Conservation (phyloP, 2,329 filamentous ascomycete genomes). For the Fonsecaea pedrosoi region DNA sequence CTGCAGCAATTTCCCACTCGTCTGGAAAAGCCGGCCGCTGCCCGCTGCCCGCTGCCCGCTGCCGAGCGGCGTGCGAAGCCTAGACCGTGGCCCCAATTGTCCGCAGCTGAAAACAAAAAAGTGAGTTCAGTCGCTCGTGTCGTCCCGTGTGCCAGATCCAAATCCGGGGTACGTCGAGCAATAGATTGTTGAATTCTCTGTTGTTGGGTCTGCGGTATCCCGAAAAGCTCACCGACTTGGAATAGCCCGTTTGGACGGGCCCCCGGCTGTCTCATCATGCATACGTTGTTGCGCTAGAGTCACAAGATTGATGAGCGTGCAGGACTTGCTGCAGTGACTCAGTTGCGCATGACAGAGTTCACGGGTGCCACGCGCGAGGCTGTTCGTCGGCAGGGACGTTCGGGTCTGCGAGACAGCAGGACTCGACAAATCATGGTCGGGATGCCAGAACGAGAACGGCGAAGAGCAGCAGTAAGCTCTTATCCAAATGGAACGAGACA, state of each 20-base stretch:
- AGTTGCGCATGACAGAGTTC: neutral
- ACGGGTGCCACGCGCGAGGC: neutral
- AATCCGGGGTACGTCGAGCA: neutral
- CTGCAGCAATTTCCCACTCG: too few relatives aligned
- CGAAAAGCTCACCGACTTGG: neutral
- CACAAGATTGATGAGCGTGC: neutral
- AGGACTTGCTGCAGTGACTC: neutral
- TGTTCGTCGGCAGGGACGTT: neutral
- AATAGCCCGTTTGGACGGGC: neutral
- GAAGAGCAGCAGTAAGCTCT: neutral
- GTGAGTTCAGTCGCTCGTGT: too few relatives aligned
- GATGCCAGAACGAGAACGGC: neutral
- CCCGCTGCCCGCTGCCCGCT: too few relatives aligned
- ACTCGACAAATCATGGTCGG: neutral
- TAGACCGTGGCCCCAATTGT: too few relatives aligned
- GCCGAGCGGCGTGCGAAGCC: too few relatives aligned
- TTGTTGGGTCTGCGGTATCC: neutral
- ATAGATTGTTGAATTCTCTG: neutral
- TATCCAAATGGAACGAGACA: neutral
- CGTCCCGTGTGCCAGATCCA: neutral
- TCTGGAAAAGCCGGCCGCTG: too few relatives aligned
- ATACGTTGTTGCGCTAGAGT: neutral
- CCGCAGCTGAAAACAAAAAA: too few relatives aligned
- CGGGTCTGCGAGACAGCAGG: neutral
- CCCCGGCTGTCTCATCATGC: neutral